Conservation (phyloP, 2,329 filamentous ascomycete species). For the Ophiostoma perfectum region DNA sequence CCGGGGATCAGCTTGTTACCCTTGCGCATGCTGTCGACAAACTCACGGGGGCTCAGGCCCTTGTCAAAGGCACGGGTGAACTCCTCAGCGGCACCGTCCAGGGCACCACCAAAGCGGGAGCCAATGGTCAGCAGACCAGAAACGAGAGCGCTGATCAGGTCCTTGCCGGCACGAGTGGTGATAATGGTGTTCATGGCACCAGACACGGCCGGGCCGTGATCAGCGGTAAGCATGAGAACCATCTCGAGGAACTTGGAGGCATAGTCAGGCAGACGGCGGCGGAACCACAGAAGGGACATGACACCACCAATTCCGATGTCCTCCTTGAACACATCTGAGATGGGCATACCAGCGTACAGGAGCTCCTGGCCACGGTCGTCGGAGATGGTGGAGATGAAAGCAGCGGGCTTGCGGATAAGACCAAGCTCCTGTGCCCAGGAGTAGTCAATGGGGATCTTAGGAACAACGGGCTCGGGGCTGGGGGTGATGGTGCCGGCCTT, state of each 20-base stretch:
- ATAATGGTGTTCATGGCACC: conserved; percentile 99
- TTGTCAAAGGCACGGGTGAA: conserved; percentile 98
- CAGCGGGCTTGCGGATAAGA: conserved; percentile 98
- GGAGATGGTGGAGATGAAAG: conserved; percentile 99
- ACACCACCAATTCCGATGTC: conserved; percentile 99
- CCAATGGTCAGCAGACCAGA: conserved; percentile 97
- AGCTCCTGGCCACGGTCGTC: conserved; percentile 99
- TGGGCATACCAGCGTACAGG: conserved; percentile 97
- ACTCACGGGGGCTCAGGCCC: conserved; percentile 95
- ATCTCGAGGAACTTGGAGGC: conserved; percentile 99
- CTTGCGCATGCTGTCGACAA: conserved; percentile 98
- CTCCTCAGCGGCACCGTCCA: conserved; percentile 96
- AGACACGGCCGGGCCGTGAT: conserved; percentile 97
- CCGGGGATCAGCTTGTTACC: conserved; percentile 99
- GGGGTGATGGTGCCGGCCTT: conserved; percentile 79
- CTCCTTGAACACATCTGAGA: conserved; percentile 99
- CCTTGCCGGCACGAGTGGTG: conserved; percentile 97
- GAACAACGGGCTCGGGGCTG: conserved; percentile 80
- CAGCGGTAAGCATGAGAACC: conserved; percentile 99
- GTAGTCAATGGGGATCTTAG: conserved; percentile 99
- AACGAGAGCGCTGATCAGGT: conserved; percentile 91
- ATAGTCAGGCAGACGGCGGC: conserved; percentile 88
- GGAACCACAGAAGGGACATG: conserved; percentile 99
- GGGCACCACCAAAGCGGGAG: conserved; percentile 95
- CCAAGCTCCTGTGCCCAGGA: conserved; percentile 99